Base-by-base conservation (phyloP, 2,329 filamentous ascomycete species). In the Alternaria gaisen region DNA sequence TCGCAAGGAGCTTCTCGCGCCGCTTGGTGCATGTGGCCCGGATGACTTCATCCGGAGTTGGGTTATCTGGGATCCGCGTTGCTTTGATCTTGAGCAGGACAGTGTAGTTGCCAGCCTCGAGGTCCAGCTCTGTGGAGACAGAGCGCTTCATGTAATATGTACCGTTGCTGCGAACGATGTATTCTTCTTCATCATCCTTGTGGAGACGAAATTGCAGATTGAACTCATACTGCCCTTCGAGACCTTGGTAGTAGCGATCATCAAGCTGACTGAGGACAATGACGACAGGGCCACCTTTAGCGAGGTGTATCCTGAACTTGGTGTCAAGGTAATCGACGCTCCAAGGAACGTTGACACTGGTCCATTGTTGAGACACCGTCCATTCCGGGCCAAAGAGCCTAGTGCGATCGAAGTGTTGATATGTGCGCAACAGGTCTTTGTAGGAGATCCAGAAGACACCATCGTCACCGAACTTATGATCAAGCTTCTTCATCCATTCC, bases 71-170 rank as follows among this genome's bases (percentile, higher is more conserved):
- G 10, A 79, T 71, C n/a, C 90, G 86, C 18, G 84, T 85, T 2
- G 91, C 91, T 8, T 89, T 88, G 59, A 95, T 85, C 73, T 91
- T 93, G 76, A 94, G 85, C 22, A 92, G 83, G 5, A 96, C 87
- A 7, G 87, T 87, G 77, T 96, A 96, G 43, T 86, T 87, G 11
- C 92, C 92, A 0, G 90, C 85, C 20, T 91, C 88, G 26, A 96
- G 86, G 36, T 89, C 84, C 9, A 95, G 83, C 75, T 95, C 92
- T 1, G 91, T 88, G 52, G 90, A 93, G 40, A 93, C 89, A 1
- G 90, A 91, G 7, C 92, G 88, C 22, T 83, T 87, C 86, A 93
- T 91, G 76, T 82, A 83, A 61, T 86, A 85, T 34, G 82, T 84
- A 9, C 79, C 83, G 48, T 85, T 84, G 66, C 83, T 87, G 60